Evolutionary conservation across 1,139 yeast species (phyloP).

Genomic region (Blastobotrys petasosporus): DNA sequence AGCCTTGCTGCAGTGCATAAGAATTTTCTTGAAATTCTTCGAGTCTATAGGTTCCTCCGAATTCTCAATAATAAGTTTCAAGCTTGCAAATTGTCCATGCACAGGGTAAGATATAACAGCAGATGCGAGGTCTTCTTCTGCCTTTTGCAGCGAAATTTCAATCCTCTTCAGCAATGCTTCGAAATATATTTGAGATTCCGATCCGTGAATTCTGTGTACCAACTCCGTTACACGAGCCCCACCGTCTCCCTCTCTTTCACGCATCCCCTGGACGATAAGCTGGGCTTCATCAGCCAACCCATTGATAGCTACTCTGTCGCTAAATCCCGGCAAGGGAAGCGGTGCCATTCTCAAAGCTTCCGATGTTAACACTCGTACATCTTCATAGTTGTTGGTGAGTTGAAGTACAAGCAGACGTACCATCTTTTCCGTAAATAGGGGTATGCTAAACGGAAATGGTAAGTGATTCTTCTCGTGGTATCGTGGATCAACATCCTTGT

Average conservation of each 20-base stretch:
- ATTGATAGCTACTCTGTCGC: slow-evolving; percentile 25
- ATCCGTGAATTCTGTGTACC: slow-evolving; percentile 29
- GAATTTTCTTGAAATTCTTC: slow-evolving; percentile 21
- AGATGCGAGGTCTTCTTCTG: slow-evolving; percentile 30
- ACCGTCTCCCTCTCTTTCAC: slow-evolving; percentile 74
- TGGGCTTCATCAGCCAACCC: slow-evolving; percentile 38
- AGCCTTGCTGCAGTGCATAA: slow-evolving; percentile 31
- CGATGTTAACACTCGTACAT: slow-evolving; percentile 53
- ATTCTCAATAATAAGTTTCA: slow-evolving; percentile 44
- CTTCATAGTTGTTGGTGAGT: slow-evolving; percentile 67
- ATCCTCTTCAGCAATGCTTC: slow-evolving; percentile 22
- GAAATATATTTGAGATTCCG: slow-evolving; percentile 16
- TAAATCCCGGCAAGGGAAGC: slow-evolving; percentile 27
- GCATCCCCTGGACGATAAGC: slow-evolving; percentile 45
- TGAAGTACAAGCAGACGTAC: slow-evolving; percentile 52
- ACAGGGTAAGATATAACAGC: slow-evolving; percentile 46
- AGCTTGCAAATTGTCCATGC: slow-evolving; percentile 62
- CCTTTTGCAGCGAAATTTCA: slow-evolving; percentile 29
- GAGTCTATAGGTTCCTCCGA: slow-evolving; percentile 1
- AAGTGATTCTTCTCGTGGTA: slow-evolving; percentile 39
- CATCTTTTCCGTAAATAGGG: slow-evolving; percentile 39
- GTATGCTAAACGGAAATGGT: slow-evolving; percentile 42
- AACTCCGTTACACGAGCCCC: slow-evolving; percentile 66
- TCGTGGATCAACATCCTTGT: slow-evolving; percentile 36
- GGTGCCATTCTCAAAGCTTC: slow-evolving; percentile 48